Conservation (phyloP, 2,329 filamentous ascomycete species). For the Penicillium frequentans region DNA sequence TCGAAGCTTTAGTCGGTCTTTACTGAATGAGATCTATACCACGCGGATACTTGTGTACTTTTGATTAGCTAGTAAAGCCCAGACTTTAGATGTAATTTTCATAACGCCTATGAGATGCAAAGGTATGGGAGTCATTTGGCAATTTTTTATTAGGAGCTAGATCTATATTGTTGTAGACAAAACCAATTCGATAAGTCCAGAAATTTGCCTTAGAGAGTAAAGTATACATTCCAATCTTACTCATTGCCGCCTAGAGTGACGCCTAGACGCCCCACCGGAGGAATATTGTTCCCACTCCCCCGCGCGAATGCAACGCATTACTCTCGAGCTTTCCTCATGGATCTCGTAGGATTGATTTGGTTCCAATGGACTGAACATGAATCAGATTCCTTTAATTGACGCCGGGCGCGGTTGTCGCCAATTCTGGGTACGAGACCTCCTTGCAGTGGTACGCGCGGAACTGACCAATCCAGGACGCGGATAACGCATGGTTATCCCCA, state of each 20-base stretch:
- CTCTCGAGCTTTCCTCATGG: not conserved
- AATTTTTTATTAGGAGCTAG: no score
- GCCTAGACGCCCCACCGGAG: conserved; percentile 7
- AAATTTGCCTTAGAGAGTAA: no score
- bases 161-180: no score
- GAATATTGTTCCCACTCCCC: conserved; percentile 15
- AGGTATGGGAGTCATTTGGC: no score
- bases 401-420: conserved; percentile 11
- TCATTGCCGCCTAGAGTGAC: not conserved
- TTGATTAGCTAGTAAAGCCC: not conserved
- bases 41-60: not conserved
- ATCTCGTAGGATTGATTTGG: not conserved
- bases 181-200: no score
- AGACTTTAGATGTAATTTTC: no score
- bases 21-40: not conserved
- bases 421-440: conserved; percentile 19
- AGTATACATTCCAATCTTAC: not conserved
- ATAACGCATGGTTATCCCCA: conserved; percentile 34
- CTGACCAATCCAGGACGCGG: conserved; percentile 34
- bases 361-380: conserved; percentile 13
- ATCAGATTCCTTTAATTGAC: conserved; percentile 16
- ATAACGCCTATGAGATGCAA: no score
- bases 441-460: not conserved
- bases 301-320: conserved; percentile 4
- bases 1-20: not conserved